Conservation (phyloP, 345 rosid genomes). For the Eucalyptus pauciflora region DNA sequence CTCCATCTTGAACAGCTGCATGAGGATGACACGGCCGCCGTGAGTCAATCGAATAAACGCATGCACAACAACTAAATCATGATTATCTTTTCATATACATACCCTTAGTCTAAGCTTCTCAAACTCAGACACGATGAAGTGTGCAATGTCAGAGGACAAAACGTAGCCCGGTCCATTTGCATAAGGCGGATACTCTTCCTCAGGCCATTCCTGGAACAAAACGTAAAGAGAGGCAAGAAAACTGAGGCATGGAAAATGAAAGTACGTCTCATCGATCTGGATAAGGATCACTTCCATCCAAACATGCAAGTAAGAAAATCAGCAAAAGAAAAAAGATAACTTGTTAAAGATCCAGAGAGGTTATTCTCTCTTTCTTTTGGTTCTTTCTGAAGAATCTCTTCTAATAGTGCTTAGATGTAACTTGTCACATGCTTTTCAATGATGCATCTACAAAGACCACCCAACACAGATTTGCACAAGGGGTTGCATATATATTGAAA, state of each 20-base stretch:
- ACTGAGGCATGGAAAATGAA: not conserved
- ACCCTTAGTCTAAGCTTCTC: conserved; percentile 73
- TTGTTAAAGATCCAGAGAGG: not conserved
- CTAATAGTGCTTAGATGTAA: not conserved
- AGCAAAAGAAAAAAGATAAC: not conserved
- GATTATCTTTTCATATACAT: not conserved
- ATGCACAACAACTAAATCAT: not conserved
- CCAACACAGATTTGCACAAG: not conserved
- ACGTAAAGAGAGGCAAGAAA: not conserved
- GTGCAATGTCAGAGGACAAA: conserved; percentile 65
- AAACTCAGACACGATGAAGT: conserved; percentile 66
- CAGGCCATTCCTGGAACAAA: conserved; percentile 85
- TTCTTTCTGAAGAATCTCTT: not conserved
- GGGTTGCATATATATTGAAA: not conserved
- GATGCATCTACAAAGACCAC: not conserved
- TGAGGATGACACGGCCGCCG: not conserved
- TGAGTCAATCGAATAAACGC: not conserved
- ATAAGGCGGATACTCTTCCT: conserved; percentile 91
- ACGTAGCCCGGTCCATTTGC: conserved; percentile 97
- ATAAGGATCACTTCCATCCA: no score
- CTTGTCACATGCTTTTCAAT: not conserved
- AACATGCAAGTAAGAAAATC: no score
- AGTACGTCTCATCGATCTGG: not conserved
- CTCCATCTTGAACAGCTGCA: conserved; percentile 97
- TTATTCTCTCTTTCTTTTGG: not conserved